A percentile compares a stretch with the other conserved stretches of the same genome.
Conservation (phyloP, 2,329 filamentous ascomycete genomes). For the Aspergillus aculeatinus region DNA sequence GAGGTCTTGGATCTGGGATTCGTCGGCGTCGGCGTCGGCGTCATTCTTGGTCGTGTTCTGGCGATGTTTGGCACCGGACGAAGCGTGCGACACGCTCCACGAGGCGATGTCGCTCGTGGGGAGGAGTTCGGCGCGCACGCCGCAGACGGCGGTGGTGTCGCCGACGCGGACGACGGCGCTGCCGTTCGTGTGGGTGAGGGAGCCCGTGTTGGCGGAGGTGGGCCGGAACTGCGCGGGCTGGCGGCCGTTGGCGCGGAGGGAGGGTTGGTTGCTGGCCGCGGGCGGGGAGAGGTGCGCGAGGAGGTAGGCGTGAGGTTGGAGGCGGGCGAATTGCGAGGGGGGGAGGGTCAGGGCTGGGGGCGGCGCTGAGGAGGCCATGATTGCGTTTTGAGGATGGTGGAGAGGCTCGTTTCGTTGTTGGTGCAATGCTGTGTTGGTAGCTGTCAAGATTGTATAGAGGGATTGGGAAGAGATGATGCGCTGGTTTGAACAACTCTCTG, state of each 20-base stretch:
- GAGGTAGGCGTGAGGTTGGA: slow-evolving; percentile 85
- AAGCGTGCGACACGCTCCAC: slow-evolving; percentile 42
- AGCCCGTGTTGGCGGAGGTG: slow-evolving; percentile 77
- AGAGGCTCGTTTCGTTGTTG: background rate
- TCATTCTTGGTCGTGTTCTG: too few relatives aligned
- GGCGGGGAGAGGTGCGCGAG: slow-evolving; percentile 77
- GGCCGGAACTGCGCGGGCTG: slow-evolving; percentile 65
- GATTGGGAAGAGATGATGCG: background rate
- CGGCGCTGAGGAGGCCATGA: slow-evolving; percentile 19
- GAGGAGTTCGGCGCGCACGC: slow-evolving; percentile 82
- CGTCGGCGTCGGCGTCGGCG: slow-evolving; percentile 45
- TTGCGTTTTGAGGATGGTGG: background rate
- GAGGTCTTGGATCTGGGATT: slow-evolving; percentile 49
- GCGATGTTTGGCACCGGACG: too few relatives aligned
- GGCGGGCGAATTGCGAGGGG: slow-evolving; percentile 75
- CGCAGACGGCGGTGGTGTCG: slow-evolving; percentile 92
- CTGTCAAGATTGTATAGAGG: background rate
- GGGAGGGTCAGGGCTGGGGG: slow-evolving; percentile 55
- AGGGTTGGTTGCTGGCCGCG: slow-evolving; percentile 49
- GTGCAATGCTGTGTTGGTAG: background rate
- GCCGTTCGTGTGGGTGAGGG: slow-evolving; percentile 84
- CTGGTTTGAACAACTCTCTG: background rate
- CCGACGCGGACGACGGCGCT: slow-evolving; percentile 85
- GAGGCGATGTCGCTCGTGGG: slow-evolving; percentile 69
- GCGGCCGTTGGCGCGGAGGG: slow-evolving; percentile 79